phyloP scores from a whole-genome alignment of 2,329 filamentous ascomycete species.

The Cladophialophora psammophila region DNA sequence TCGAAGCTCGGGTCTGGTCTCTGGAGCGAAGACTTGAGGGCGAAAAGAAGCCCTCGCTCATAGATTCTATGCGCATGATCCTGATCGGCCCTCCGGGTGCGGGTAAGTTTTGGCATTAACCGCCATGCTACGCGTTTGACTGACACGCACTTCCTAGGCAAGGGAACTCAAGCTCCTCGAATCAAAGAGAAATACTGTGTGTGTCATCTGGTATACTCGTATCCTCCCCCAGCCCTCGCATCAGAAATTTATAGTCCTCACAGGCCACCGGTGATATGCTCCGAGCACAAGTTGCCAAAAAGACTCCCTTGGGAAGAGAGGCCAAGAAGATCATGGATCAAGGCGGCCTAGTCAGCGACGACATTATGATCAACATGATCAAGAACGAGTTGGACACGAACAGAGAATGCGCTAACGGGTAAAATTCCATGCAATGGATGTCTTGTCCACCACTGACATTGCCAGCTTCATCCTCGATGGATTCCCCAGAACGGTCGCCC shows the following conservation, averaged over 20 bases:
- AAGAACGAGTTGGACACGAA: conserved; percentile 95
- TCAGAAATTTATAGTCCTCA: conserved; percentile 8
- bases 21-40: conserved; percentile 75
- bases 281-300: conserved; percentile 96
- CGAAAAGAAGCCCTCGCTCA: conserved; percentile 60
- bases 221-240: not conserved
- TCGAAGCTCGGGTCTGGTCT: conserved; percentile 85
- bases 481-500: conserved; percentile 94
- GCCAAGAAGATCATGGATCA: conserved; percentile 99
- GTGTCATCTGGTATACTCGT: conserved; percentile 81
- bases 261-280: conserved; percentile 99
- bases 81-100: conserved; percentile 97
- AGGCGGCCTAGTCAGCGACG: conserved; percentile 95
- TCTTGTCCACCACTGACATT: conserved; percentile 21
- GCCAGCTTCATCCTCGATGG: conserved; percentile 96
- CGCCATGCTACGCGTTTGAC: conserved; percentile 18
- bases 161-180: conserved; percentile 96
- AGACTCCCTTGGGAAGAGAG: conserved; percentile 91
- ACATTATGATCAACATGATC: conserved; percentile 99
- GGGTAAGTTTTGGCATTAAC: conserved; percentile 66
- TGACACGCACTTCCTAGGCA: conserved; percentile 67
- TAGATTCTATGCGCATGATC: conserved; percentile 87
- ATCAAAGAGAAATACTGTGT: conserved; percentile 98
- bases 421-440: conserved; percentile 45
- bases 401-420: conserved; percentile 96